phyloP scores from a whole-genome alignment of 805 yeast genomes.

The Hyphopichia homilentoma region DNA sequence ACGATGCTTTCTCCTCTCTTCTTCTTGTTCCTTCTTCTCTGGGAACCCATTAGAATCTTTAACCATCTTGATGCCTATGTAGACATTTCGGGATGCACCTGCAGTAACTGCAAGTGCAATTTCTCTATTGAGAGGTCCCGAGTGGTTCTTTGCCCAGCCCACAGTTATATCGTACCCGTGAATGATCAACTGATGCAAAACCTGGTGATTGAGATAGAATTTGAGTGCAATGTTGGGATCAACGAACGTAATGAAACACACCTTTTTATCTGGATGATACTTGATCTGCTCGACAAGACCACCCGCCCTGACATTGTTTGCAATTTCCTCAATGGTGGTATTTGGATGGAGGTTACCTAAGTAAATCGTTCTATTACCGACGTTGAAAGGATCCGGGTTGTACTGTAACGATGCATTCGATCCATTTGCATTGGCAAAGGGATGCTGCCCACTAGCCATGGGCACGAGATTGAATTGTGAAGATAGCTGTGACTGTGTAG shows the following conservation, averaged over 20 bases:
- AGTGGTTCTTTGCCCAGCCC: constrained; percentile 68
- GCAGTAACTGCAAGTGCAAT: constrained; percentile 61
- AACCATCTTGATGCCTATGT: constrained; percentile 55
- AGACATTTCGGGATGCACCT: constrained; percentile 76
- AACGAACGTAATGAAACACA: constrained; percentile 69
- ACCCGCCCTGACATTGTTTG: constrained; percentile 69
- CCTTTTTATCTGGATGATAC: constrained; percentile 46
- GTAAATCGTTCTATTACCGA: constrained; percentile 65
- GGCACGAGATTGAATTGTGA: too few relatives aligned
- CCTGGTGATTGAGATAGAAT: constrained; percentile 57
- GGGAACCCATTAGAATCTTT: constrained; percentile 6
- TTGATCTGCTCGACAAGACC: constrained; percentile 66
- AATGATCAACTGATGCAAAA: constrained; percentile 53
- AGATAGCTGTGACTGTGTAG: too few relatives aligned
- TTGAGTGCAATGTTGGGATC: constrained; percentile 63
- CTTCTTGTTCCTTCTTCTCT: constrained; percentile 2
- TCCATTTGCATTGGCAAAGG: too few relatives aligned
- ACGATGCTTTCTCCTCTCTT: constrained; percentile 7
- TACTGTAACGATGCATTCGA: too few relatives aligned
- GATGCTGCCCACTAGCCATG: too few relatives aligned
- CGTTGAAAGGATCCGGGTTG: constrained; percentile 28
- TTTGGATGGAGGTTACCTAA: constrained; percentile 63
- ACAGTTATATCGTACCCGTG: constrained; percentile 61
- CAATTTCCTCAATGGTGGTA: constrained; percentile 67
- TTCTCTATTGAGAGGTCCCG: constrained; percentile 57